These are phyloP conservation scores for Paramarasmius palmivorus DNA, from an alignment of 1,284 basidiomycete species.

Conservation along the genomic window DNA sequence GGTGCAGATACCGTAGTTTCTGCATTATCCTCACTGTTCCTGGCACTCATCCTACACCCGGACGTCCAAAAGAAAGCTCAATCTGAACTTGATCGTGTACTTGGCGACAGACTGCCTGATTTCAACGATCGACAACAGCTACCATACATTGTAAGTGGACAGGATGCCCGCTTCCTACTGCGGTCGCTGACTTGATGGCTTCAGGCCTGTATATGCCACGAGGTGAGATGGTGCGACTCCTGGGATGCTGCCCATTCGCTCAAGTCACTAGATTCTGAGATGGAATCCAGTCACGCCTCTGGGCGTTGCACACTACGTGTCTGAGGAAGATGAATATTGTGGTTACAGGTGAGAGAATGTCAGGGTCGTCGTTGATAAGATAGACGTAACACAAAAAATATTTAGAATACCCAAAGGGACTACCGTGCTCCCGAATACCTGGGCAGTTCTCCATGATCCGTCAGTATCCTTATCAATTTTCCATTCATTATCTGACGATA, in stretches of 20 bases:
- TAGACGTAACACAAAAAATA: too few species aligned
- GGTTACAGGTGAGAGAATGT: conserved; percentile 31
- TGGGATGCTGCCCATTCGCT: conserved; percentile 5
- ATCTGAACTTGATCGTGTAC: conserved; percentile 32
- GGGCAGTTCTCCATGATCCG: conserved; percentile 25
- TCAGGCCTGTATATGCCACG: conserved; percentile 35
- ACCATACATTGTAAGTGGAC: conserved; percentile 32
- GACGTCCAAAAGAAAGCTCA: conserved; percentile 37
- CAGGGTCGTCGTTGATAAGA: neutral
- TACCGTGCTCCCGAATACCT: neutral
- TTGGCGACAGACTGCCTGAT: conserved; percentile 34
- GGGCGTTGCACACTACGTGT: conserved; percentile 36
- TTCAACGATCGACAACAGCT: conserved; percentile 35
- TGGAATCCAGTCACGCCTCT: conserved; percentile 48
- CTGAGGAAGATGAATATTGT: conserved; percentile 41
- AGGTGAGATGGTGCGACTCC: conserved; percentile 17
- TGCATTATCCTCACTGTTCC: conserved; percentile 34
- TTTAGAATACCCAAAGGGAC: conserved; percentile 1
- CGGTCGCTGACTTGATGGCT: neutral
- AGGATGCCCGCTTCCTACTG: neutral
- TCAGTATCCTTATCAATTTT: conserved; percentile 1
- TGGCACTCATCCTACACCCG: conserved; percentile 37
- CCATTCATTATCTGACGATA: neutral
- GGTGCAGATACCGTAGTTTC: conserved; percentile 36
- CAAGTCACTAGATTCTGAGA: conserved; percentile 30